Evolutionary conservation across 768 basidiomycete species (phyloP).

Genomic region (Dioszegia hungarica): DNA sequence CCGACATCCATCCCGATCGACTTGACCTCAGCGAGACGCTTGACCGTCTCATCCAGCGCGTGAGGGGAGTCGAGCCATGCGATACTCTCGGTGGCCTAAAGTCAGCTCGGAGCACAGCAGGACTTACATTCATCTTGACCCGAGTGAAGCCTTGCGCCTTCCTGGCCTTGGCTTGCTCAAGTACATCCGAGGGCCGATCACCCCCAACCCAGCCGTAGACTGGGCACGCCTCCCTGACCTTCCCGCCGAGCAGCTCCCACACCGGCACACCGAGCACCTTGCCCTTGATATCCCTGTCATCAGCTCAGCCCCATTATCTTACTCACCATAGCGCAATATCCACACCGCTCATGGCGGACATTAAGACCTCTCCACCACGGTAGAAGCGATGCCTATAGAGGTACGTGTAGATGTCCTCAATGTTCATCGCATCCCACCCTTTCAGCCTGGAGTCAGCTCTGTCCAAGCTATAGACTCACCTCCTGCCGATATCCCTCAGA

Average conservation of each 20-base stretch:
- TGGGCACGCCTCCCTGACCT: constrained; percentile 57
- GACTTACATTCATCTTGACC: constrained; percentile 43
- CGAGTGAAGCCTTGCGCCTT: constrained; percentile 46
- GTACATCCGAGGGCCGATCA: constrained; percentile 43
- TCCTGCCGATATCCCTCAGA: constrained; percentile 57
- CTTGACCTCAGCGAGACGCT: constrained; percentile 43
- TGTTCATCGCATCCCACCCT: constrained; percentile 59
- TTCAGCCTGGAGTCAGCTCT: constrained; percentile 53
- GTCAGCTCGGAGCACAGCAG: background rate
- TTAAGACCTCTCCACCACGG: constrained; percentile 65
- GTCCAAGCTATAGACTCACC: constrained; percentile 8
- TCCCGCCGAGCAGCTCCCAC: constrained; percentile 66
- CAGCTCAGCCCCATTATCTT: constrained; percentile 55
- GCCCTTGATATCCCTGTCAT: constrained; percentile 74
- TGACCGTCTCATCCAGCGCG: constrained; percentile 42
- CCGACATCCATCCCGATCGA: constrained; percentile 44
- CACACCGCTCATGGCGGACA: constrained; percentile 53
- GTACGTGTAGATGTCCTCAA: constrained; percentile 60
- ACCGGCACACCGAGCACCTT: constrained; percentile 64
- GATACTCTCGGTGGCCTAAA: constrained; percentile 56
- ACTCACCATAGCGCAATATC: constrained; percentile 28
- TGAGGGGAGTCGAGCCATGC: constrained; percentile 47
- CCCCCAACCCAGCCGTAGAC: constrained; percentile 43
- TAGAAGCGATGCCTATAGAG: constrained; percentile 68
- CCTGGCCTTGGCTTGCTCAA: constrained; percentile 44